phyloP scores from a whole-genome alignment of 495 filamentous ascomycete species.

The Ascobolus immersus region DNA sequence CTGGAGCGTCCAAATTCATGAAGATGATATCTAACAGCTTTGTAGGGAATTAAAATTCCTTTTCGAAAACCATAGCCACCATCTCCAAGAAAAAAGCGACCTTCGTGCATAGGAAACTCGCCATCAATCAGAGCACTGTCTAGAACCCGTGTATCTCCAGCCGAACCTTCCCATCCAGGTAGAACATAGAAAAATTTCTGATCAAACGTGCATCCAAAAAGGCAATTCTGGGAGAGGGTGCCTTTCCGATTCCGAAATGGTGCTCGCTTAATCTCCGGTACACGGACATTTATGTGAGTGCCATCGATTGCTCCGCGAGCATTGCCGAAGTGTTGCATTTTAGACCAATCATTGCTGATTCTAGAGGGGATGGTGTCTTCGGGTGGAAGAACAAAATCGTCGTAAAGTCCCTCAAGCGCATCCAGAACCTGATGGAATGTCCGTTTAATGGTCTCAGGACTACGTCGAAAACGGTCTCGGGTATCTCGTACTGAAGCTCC shows the following conservation, averaged over 20 bases:
- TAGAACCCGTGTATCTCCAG: constrained; percentile 3
- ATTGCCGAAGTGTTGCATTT: constrained; percentile 10
- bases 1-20: not conserved
- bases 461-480: too few relatives aligned
- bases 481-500: too few relatives aligned
- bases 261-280: not conserved
- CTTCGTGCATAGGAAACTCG: not conserved
- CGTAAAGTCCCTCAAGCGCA: too few relatives aligned
- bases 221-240: constrained; percentile 4
- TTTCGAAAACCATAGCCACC: constrained; percentile 1
- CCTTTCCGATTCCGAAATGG: constrained; percentile 4
- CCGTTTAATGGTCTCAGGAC: too few relatives aligned
- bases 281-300: constrained; percentile 6
- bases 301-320: constrained; percentile 6
- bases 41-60: constrained; percentile 2
- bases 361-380: too few relatives aligned
- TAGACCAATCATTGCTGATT: too few relatives aligned
- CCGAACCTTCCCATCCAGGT: constrained; percentile 6
- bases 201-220: constrained; percentile 4
- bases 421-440: too few relatives aligned
- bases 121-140: not conserved
- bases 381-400: too few relatives aligned
- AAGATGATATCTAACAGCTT: constrained; percentile 5
- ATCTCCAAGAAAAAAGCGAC: constrained; percentile 5
- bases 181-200: constrained; percentile 5